A percentile compares a stretch with the other conserved stretches of the same genome.
Evolutionary conservation across 1,284 basidiomycete genomes (phyloP).

Genomic region (Agroathelia rolfsii): DNA sequence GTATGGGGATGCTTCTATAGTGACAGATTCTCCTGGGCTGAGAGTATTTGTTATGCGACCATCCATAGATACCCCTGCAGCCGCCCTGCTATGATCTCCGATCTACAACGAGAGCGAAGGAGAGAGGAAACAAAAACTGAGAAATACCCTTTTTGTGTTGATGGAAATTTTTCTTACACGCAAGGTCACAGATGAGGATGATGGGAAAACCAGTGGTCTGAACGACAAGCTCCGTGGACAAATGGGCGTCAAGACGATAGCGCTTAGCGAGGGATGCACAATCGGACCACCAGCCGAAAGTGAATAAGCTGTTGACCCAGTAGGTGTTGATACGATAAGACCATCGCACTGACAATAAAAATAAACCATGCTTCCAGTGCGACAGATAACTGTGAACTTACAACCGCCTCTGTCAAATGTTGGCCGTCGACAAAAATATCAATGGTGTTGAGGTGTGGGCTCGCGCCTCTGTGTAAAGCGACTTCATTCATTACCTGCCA

Average conservation of each 20-base stretch:
- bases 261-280: constrained; percentile 87
- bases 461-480: constrained; percentile 83
- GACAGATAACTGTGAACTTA: constrained; percentile 43
- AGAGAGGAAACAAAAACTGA: constrained; percentile 3
- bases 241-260: constrained; percentile 88
- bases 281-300: constrained; percentile 94
- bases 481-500: constrained; percentile 99
- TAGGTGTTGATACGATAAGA: constrained; percentile 90
- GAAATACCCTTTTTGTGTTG: background rate
- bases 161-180: constrained; percentile 44
- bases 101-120: constrained; percentile 45
- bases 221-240: constrained; percentile 91
- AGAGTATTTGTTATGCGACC: constrained; percentile 78
- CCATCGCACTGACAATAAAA: constrained; percentile 70
- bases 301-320: constrained; percentile 95
- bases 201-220: constrained; percentile 84
- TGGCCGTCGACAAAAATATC: constrained; percentile 94
- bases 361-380: background rate
- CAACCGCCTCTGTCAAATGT: constrained; percentile 91
- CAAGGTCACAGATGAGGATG: constrained; percentile 73
- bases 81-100: constrained; percentile 73
- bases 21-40: constrained; percentile 75
- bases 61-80: constrained; percentile 89
- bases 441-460: constrained; percentile 88
- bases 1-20: constrained; percentile 77